Conservation (phyloP, 345 rosid species). For the Salix purpurea region DNA sequence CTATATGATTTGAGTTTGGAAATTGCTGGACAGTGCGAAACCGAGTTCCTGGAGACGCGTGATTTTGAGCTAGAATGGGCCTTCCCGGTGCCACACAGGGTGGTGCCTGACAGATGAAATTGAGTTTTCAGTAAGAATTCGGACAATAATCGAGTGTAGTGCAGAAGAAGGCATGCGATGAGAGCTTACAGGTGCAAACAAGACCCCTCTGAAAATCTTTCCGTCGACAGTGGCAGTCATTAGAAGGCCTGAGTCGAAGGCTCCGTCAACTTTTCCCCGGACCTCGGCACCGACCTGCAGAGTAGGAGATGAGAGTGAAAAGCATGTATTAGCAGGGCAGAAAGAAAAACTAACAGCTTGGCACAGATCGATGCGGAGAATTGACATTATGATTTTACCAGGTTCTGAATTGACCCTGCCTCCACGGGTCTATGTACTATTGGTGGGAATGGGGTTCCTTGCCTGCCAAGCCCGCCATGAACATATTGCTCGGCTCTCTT, state of each 20-base stretch:
- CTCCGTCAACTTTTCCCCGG: constrained; percentile 62
- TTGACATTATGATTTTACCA: constrained; percentile 29
- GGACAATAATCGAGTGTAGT: not conserved
- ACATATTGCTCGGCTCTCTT: constrained; percentile 23
- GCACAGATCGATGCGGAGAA: not conserved
- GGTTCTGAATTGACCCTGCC: constrained; percentile 25
- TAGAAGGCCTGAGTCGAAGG: constrained; percentile 64
- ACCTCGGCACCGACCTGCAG: constrained; percentile 63
- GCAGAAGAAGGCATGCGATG: not conserved
- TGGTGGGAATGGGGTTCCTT: constrained; percentile 22
- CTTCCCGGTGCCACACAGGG: constrained; percentile 24
- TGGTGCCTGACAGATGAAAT: constrained; percentile 30
- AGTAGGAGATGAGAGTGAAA: not conserved
- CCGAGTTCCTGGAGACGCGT: constrained; percentile 23
- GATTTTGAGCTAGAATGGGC: constrained; percentile 25
- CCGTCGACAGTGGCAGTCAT: constrained; percentile 65
- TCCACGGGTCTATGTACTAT: constrained; percentile 25
- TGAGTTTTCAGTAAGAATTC: not conserved
- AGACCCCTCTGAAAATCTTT: constrained; percentile 61
- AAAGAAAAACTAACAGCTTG: not conserved
- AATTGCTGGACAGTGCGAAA: constrained; percentile 16
- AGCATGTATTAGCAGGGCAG: not conserved
- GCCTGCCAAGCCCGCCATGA: constrained; percentile 20
- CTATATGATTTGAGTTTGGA: constrained; percentile 16
- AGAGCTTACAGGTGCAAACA: constrained; percentile 58